phyloP scores from a whole-genome alignment of 495 filamentous ascomycete species.

The Durotheca rogersii region DNA sequence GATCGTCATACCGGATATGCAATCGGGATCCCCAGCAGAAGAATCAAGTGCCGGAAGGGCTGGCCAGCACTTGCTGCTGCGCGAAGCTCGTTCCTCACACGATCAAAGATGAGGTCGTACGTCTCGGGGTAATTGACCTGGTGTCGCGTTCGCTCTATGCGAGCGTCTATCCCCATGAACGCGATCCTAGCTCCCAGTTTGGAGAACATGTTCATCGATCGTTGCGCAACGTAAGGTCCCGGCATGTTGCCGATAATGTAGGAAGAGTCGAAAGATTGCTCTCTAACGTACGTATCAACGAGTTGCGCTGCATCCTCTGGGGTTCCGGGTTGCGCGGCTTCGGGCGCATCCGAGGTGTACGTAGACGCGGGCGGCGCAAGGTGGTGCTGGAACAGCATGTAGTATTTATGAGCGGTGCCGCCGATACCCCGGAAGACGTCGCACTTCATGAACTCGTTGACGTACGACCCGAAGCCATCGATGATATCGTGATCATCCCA shows the following conservation, averaged over 20 bases:
- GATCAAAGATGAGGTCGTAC: slow-evolving; percentile 77
- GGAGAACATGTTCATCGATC: slow-evolving; percentile 76
- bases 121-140: slow-evolving; percentile 91
- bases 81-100: slow-evolving; percentile 63
- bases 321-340: slow-evolving; percentile 40
- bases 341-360: slow-evolving; percentile 62
- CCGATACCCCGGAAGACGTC: slow-evolving; percentile 90
- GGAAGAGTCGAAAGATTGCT: slow-evolving; percentile 59
- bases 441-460: slow-evolving; percentile 90
- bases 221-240: slow-evolving; percentile 78
- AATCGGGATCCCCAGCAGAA: slow-evolving; percentile 89
- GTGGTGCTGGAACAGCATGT: slow-evolving; percentile 93
- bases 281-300: slow-evolving; percentile 66
- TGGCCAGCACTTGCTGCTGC: slow-evolving; percentile 49
- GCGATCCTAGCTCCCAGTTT: slow-evolving; percentile 82
- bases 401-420: slow-evolving; percentile 83
- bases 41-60: slow-evolving; percentile 76
- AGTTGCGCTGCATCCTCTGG: slow-evolving; percentile 66
- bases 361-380: slow-evolving; percentile 77
- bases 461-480: slow-evolving; percentile 91
- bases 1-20: slow-evolving; percentile 68
- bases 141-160: slow-evolving; percentile 87
- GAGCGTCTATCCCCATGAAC: slow-evolving; percentile 85
- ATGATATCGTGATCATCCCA: slow-evolving; percentile 96
- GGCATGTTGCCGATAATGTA: slow-evolving; percentile 77